Percentiles rank a stretch among this genome's conserved stretches.
These are phyloP conservation scores for Curvularia hawaiiensis DNA, from an alignment of 2,329 filamentous ascomycete genomes.

Conservation along the genomic window DNA sequence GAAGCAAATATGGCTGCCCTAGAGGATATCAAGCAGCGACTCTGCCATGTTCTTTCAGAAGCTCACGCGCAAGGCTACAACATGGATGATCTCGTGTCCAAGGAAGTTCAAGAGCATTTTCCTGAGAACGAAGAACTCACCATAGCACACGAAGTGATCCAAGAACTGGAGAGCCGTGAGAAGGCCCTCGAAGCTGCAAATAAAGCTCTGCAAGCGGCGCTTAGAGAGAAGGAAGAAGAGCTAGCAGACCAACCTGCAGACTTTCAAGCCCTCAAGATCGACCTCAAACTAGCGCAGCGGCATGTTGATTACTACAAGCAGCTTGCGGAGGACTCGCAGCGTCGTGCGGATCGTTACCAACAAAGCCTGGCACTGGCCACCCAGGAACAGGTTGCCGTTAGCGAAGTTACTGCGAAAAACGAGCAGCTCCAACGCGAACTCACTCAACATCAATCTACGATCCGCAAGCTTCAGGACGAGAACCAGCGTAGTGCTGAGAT, in stretches of 20 bases:
- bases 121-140: slow-evolving; percentile 18
- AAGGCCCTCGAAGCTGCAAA: slow-evolving; percentile 10
- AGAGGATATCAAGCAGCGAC: slow-evolving; percentile 21
- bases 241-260: slow-evolving; percentile 22
- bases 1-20: slow-evolving; percentile 16
- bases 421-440: slow-evolving; percentile 18
- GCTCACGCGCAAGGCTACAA: slow-evolving; percentile 20
- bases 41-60: slow-evolving; percentile 18
- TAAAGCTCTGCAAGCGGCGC: not conserved
- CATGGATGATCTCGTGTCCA: slow-evolving; percentile 22
- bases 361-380: slow-evolving; percentile 11
- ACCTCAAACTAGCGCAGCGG: slow-evolving; percentile 23
- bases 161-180: slow-evolving; percentile 8
- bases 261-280: slow-evolving; percentile 20
- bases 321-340: slow-evolving; percentile 8
- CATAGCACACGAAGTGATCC: slow-evolving; percentile 8
- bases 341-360: slow-evolving; percentile 23
- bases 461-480: slow-evolving; percentile 18
- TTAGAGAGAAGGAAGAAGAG: slow-evolving; percentile 17
- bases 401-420: slow-evolving; percentile 10
- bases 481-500: slow-evolving; percentile 14
- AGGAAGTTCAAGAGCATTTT: slow-evolving; percentile 19
- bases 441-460: slow-evolving; percentile 8
- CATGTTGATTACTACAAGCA: slow-evolving; percentile 19
- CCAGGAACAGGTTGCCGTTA: slow-evolving; percentile 6